Evolutionary conservation across 2,329 filamentous ascomycete genomes (phyloP), one percentile per base, ranked within the genome.

Genomic region (Monilinia laxa): DNA sequence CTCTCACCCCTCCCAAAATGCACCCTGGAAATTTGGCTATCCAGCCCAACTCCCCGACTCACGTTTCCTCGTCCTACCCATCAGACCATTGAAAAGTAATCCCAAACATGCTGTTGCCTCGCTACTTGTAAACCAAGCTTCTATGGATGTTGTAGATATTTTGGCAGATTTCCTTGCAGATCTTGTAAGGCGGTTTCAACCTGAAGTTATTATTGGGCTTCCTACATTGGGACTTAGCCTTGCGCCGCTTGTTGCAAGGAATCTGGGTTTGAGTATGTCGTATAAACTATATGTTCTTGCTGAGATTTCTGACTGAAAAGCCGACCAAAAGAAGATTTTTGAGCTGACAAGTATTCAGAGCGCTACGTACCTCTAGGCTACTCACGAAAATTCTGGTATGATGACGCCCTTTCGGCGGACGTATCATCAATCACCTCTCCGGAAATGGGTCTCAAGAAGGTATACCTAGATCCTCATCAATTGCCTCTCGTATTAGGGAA

Each of bases 331-430:
- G 40, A 35, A 42, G 42, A 20, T 3, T 49, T n/a, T 35, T 40
- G n/a, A 51, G 49, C 49, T 51, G 49, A 51, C n/a, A 5, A 16
- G 25, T 23, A 4, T 12, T 12, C 40, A 74, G 73, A 69, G 64
- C 65, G 72, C 53, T 74, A 73, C 47, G 55, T 75, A 1, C 70
- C 74, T 2, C 65, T 75, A n/a, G 73, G 73, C 2, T 74, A 74
- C 53, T 75, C 74, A 2, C 68, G 67, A 3, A 75, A 75, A 59
- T 75, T 75, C 68, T 75, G 74, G 74, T 75, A 75, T 54, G 47
- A 59, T 1, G 70, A 72, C 9, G 54, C 45, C 0, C 71, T 75
- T 14, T 74, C 73, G 2, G 70, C 72, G 0, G 55, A 63, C 20
- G 67, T 74, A 2, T 71, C 70, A 2, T 74, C 73, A 14, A 73